Evolutionary conservation across 345 rosid genomes (phyloP).

Genomic region (Rubroshorea leprosula): DNA sequence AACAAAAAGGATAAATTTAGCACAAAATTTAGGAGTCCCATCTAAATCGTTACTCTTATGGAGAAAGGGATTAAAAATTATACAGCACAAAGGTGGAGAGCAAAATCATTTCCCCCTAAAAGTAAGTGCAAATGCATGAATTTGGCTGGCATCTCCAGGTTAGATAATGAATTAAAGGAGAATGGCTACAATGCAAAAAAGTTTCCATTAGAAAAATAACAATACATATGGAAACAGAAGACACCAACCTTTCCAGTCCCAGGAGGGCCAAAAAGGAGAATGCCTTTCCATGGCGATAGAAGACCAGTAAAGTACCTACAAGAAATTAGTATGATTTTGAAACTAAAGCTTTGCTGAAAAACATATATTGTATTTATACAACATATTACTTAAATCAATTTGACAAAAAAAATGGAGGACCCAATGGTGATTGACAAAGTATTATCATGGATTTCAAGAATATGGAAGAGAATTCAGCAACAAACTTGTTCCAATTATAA

Average conservation of each 20-base stretch:
- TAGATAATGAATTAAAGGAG: too few species aligned
- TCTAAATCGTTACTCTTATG: too few species aligned
- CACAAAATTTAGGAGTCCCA: too few species aligned
- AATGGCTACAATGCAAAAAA: too few species aligned
- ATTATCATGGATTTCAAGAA: background rate
- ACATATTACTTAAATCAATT: background rate
- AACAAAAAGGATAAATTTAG: too few species aligned
- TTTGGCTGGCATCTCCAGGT: too few species aligned
- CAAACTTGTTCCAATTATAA: background rate
- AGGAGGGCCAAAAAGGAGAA: constrained; percentile 97
- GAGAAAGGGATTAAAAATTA: too few species aligned
- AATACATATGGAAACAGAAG: background rate
- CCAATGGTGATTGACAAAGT: background rate
- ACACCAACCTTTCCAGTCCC: constrained; percentile 91
- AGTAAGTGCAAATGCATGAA: too few species aligned
- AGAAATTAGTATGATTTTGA: constrained; percentile 1
- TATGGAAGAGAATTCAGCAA: background rate
- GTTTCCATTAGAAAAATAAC: background rate
- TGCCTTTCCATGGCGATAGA: constrained; percentile 98
- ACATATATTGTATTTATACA: background rate
- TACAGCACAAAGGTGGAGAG: too few species aligned
- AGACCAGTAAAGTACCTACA: constrained; percentile 90
- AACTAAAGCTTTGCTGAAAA: constrained; percentile 2
- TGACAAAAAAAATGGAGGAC: background rate
- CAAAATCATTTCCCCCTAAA: too few species aligned